Base-by-base conservation (phyloP, 768 basidiomycete genomes). In the Mycena chlorophos region DNA sequence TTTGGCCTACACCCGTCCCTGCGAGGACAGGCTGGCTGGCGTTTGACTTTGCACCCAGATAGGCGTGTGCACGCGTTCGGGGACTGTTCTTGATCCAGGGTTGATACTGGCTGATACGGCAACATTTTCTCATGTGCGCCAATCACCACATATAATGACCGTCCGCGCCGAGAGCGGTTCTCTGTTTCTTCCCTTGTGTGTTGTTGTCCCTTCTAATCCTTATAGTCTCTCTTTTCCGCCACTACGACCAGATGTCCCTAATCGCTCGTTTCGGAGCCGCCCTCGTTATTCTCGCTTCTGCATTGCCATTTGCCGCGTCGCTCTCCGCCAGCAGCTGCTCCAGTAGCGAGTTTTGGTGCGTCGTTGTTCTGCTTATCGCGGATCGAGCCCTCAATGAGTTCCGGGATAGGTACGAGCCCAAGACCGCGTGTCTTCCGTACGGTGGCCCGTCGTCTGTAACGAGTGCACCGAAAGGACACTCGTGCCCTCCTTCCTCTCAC, bases 401-500 rank as follows among this genome's bases (percentile, higher is more conserved):
- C 20, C 47, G 26, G 19, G 48, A 17, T 29, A 74, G 73, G 67
- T 75, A 67, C 52, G 42, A 57, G 1, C 51, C 48, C 22, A 72
- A 71, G 57, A 62, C 62, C n/a, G 77, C 73, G 64, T 83, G 81
- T 63, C 65, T 82, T 55, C 76, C 75, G 14, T 46, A 63, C 39
- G 82, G 81, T 45, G 72, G 74, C 1, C 68, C 74, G 17, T 53
- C 68, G 16, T 65, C 63, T 40, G 70, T 77, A 4, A 75, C 78
- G 4, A 47, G 69, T n/a, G 81, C 83, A n/a, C 81, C 82, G 23
- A 69, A 70, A 40, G 79, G 75, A 45, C 72, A 67, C 23, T 57
- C 71, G 13, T 81, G 81, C 68, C 82, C 81, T 30, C 71, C 74
- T 22, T 69, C 67, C 48, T 70, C 65, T 37, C 78, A 80, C 69